Conservation (phyloP, 2,329 filamentous ascomycete genomes). For the Xylaria sp. region DNA sequence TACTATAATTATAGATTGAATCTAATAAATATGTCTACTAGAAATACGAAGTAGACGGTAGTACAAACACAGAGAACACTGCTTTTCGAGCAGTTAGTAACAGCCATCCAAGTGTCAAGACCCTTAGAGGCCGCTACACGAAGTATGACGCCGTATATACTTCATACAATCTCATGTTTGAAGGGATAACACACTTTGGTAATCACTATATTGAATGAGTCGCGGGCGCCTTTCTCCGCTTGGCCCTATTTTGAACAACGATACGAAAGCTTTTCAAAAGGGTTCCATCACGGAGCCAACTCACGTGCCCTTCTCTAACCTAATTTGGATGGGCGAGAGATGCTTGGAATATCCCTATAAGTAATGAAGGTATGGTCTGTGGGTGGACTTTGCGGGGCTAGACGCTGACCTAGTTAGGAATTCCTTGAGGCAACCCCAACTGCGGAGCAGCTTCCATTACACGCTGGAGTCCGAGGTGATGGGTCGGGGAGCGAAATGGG, state of each 20-base stretch:
- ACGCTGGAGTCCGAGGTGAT: conserved; percentile 29
- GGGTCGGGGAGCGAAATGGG: conserved; percentile 20
- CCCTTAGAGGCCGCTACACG: too few relatives aligned
- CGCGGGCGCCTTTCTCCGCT: too few relatives aligned
- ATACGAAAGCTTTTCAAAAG: too few relatives aligned
- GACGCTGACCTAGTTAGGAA: background rate
- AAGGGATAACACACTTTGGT: too few relatives aligned
- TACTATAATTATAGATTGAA: background rate
- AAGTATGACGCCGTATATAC: too few relatives aligned
- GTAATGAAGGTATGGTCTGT: background rate
- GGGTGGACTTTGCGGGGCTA: background rate
- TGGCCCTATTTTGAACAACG: too few relatives aligned
- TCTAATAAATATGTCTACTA: background rate
- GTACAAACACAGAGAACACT: background rate
- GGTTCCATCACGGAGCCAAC: too few relatives aligned
- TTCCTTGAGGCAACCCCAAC: conserved; percentile 31
- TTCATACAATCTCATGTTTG: too few relatives aligned
- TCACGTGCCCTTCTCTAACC: background rate
- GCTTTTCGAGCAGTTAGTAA: background rate
- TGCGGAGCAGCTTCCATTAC: conserved; percentile 33
- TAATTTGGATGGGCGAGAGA: background rate
- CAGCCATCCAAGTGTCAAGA: too few relatives aligned
- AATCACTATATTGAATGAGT: too few relatives aligned
- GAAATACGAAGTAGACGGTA: background rate
- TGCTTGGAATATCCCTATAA: conserved; percentile 22